phyloP scores from a whole-genome alignment of 768 basidiomycete species.

The Pleurotus djamor region DNA sequence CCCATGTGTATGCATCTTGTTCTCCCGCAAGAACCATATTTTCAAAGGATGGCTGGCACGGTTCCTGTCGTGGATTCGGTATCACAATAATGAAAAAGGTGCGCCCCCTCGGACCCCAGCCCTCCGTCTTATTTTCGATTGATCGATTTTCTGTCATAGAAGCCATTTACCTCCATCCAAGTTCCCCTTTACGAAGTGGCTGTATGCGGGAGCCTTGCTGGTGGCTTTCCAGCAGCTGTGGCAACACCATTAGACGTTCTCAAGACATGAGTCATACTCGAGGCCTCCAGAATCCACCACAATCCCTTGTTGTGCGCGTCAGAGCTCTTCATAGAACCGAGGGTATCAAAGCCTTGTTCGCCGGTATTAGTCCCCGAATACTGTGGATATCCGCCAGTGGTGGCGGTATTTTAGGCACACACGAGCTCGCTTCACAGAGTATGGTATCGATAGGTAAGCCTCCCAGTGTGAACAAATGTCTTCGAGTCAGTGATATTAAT shows the following conservation, averaged over 20 bases:
- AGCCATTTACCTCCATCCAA: slow-evolving; percentile 94
- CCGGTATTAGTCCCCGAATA: slow-evolving; percentile 88
- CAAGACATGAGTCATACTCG: slow-evolving; percentile 97
- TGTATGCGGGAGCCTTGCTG: slow-evolving; percentile 86
- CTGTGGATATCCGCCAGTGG: slow-evolving; percentile 97
- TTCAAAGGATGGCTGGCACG: slow-evolving; percentile 61
- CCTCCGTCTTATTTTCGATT: slow-evolving; percentile 22
- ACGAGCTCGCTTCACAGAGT: slow-evolving; percentile 73
- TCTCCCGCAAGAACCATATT: slow-evolving; percentile 60
- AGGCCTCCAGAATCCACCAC: slow-evolving; percentile 53
- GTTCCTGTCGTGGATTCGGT: slow-evolving; percentile 88
- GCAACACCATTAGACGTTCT: slow-evolving; percentile 97
- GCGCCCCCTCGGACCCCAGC: slow-evolving; percentile 14
- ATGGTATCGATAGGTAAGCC: slow-evolving; percentile 29
- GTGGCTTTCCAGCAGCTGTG: slow-evolving; percentile 83
- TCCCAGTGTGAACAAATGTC: neutral
- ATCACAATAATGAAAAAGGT: slow-evolving; percentile 58
- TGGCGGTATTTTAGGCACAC: slow-evolving; percentile 95
- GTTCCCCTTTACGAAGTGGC: slow-evolving; percentile 94
- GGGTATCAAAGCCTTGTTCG: slow-evolving; percentile 88
- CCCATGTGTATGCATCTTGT: too few relatives aligned
- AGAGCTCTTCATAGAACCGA: slow-evolving; percentile 67
- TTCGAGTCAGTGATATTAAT: too few relatives aligned
- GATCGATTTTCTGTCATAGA: slow-evolving; percentile 46
- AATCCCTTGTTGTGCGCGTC: slow-evolving; percentile 58